Percentiles rank a stretch among this genome's conserved stretches.
phyloP scores from a whole-genome alignment of 306 rosid species.

The Glycine soja region DNA sequence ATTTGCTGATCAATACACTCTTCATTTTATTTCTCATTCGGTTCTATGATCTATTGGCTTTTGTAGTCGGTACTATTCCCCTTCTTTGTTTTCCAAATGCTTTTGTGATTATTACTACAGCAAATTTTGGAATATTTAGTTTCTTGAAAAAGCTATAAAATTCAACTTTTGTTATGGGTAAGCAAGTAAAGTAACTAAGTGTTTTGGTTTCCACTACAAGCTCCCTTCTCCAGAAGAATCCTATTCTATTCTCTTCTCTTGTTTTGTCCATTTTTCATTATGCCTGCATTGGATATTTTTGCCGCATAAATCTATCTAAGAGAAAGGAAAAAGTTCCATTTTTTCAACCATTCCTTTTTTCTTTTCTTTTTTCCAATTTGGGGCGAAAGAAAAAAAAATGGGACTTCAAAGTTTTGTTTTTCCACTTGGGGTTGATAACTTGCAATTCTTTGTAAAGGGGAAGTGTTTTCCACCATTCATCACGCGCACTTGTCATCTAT shows the following conservation, averaged over 20 bases:
- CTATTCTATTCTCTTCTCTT: slow-evolving; percentile 28
- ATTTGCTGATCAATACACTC: background rate
- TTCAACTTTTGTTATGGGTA: slow-evolving; percentile 29
- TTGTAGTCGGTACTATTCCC: background rate
- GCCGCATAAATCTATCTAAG: background rate
- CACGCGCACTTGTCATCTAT: background rate
- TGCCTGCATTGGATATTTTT: background rate
- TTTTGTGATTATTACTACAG: background rate
- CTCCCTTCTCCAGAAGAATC: slow-evolving; percentile 1
- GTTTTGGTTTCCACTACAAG: slow-evolving; percentile 1
- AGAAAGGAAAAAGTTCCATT: background rate
- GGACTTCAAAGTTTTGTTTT: background rate
- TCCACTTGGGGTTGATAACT: background rate
- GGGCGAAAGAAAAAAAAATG: background rate
- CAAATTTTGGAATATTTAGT: slow-evolving; percentile 21
- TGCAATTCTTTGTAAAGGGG: slow-evolving; percentile 13
- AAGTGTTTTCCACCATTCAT: slow-evolving; percentile 6
- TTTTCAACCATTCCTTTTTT: background rate
- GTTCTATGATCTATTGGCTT: slow-evolving; percentile 9
- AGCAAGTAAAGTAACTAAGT: background rate
- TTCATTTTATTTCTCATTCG: slow-evolving; percentile 14
- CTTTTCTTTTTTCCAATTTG: background rate
- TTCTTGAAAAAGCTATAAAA: slow-evolving; percentile 3
- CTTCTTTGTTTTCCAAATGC: background rate
- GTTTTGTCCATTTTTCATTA: background rate